Evolutionary conservation across 108 stramenopile genomes (phyloP), one percentile per base, ranked within the genome.

Genomic region (Nitzschia palea): DNA sequence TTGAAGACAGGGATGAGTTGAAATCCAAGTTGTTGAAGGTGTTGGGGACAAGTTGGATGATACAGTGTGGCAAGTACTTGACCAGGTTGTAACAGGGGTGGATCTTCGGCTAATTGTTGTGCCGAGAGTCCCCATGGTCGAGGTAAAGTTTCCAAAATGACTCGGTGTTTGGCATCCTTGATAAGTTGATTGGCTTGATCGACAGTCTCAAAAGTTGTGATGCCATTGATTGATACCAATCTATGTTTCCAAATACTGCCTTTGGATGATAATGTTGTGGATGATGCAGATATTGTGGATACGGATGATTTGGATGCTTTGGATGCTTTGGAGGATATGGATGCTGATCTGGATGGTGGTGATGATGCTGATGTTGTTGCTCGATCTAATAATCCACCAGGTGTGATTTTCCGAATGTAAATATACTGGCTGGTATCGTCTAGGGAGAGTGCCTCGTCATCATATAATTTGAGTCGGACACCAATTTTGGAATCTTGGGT

Each of bases 151-250:
- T 48, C 47, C 17, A 48, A 48, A 18, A 48, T 20, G 47, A 48
- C 47, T 18, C 47, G 47, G 22, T 48, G 9, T 12, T 23, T 3
- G 6, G 44, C 29, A n/a, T 3, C 4, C 4, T 48, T 47, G 23
- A 63, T 30, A 17, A 50, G 10, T 4, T 18, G 26, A 28, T 22
- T 28, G 26, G 62, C 45, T 42, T 50, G 45, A 0, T 37, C 8
- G 6, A 31, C 6, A 0, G 62, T 44, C 1, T 26, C 15, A 6
- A 47, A 47, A 48, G 45, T 48, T 15, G 44, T 15, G 0, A 17
- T 8, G 12, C 44, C 62, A 30, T 63, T 63, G 47, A 63, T 48
- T 10, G 30, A 33, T 6, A 63, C 40, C 9, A 63, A 44, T 27
- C 47, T 8, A 20, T 48, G 47, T n/a, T n/a, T n/a, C n/a, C n/a